Base-by-base conservation (phyloP, 768 basidiomycete genomes). In the Serendipita vermifera region DNA sequence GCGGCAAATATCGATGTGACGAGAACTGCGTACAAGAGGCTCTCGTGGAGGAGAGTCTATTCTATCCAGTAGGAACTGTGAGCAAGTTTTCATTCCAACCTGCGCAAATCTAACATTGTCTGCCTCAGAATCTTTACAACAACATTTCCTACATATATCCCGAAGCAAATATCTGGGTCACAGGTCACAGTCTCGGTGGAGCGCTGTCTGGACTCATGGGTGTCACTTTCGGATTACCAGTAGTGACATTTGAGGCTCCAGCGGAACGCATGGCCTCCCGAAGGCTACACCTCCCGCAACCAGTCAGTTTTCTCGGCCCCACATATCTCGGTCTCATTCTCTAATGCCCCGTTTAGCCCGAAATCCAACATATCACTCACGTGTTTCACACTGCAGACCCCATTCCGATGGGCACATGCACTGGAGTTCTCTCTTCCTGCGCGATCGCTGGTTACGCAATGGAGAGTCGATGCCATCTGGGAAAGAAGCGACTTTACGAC, bases 331-430 rank as follows among this genome's bases (percentile, higher is more conserved):
- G 62, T 29, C 24, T 32, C 40, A 40, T 38, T 15, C 46, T 24
- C 22, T 29, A 5, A 3, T 13, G 22, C 54, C 29, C 17, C 14
- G 17, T 38, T 14, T 60, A 86, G 83, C 85, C 83, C 0, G 81
- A 82, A 1, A 74, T 75, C 0, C 78, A 81, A 2, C 85, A 87
- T 60, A 73, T 94, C 38, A 91, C 85, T 0, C 90, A 97, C 63
- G 75, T 97, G 5, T 94, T 87, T 64, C 85, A 97, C 65, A 97
- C 86, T 1, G 93, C 85, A 20, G 94, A 98, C 73, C 93, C 93
- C 0, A 87, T 97, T 33, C 79, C 93, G 2, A 86, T 87, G 79
- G 87, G 87, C 1, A 75, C 75, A 0, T 92, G 89, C 64, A 91
- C 73, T 11, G 90, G 89, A 11, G 72, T 85, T 1, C 72, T 77